Evolutionary conservation across 257 asterid genomes (phyloP).

Genomic region (Capsicum pubescens): DNA sequence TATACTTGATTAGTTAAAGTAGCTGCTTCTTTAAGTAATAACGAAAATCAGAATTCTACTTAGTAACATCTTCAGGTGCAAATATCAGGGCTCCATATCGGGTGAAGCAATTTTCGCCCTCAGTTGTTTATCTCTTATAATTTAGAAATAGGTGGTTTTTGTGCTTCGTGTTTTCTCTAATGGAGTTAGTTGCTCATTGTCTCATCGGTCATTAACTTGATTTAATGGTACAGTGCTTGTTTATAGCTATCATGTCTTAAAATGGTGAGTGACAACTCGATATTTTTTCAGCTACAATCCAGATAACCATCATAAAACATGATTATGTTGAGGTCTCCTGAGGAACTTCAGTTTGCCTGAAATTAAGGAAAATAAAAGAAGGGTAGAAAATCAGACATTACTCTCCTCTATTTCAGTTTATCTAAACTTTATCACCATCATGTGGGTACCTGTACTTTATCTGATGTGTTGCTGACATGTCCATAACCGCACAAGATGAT

Average conservation of each 20-base stretch:
- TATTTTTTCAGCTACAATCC: not conserved
- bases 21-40: not conserved
- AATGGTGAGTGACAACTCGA: not conserved
- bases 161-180: not conserved
- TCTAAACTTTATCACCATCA: not conserved
- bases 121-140: not conserved
- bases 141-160: not conserved
- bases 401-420: not conserved
- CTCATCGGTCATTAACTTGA: not conserved
- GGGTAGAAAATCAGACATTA: not conserved
- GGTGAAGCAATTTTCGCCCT: not conserved
- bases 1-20: not conserved
- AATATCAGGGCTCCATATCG: not conserved
- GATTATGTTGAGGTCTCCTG: conserved; percentile 5
- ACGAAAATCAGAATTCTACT: not conserved
- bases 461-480: not conserved
- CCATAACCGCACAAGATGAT: not conserved
- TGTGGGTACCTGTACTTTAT: not conserved
- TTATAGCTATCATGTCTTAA: not conserved
- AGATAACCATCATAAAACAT: conserved; percentile 19
- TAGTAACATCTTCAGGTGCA: not conserved
- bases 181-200: conserved; percentile 8
- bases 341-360: conserved; percentile 12
- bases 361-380: not conserved
- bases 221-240: not conserved